Conservation (phyloP, 176 grass and related monocot genomes). For the Areca catechu region DNA sequence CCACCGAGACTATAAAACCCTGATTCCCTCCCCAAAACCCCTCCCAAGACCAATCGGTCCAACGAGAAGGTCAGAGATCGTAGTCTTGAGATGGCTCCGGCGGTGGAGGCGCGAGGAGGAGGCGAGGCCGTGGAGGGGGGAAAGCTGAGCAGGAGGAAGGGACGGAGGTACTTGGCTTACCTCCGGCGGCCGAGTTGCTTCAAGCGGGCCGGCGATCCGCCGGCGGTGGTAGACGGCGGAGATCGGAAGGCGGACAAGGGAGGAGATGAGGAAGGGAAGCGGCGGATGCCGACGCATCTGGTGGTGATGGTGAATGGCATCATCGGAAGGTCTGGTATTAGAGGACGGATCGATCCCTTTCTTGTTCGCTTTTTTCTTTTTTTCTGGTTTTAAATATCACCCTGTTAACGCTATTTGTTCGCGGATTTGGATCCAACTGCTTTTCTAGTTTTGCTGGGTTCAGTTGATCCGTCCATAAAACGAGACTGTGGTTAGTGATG, state of each 20-base stretch:
- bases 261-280: constrained; percentile 3
- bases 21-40: too few relatives aligned
- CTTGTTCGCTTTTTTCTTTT: not conserved
- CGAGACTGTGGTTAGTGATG: too few relatives aligned
- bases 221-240: constrained; percentile 12
- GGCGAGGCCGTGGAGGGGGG: too few relatives aligned
- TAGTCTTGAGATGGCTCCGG: too few relatives aligned
- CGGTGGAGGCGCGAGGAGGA: too few relatives aligned
- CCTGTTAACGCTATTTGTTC: too few relatives aligned
- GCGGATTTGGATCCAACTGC: too few relatives aligned
- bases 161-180: constrained; percentile 14
- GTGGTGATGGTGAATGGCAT: constrained; percentile 86
- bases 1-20: too few relatives aligned
- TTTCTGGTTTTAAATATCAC: not conserved
- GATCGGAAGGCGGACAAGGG: not conserved
- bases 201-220: constrained; percentile 21
- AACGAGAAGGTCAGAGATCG: too few relatives aligned
- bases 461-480: too few relatives aligned
- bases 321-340: constrained; percentile 54
- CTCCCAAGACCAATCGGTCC: too few relatives aligned
- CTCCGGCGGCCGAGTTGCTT: constrained; percentile 55
- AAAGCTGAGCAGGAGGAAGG: constrained; percentile 1
- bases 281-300: constrained; percentile 44
- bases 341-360: not conserved
- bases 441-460: too few relatives aligned